Base-by-base conservation (phyloP, 768 basidiomycete genomes). In the Rhodotorula kratochvilovae region DNA sequence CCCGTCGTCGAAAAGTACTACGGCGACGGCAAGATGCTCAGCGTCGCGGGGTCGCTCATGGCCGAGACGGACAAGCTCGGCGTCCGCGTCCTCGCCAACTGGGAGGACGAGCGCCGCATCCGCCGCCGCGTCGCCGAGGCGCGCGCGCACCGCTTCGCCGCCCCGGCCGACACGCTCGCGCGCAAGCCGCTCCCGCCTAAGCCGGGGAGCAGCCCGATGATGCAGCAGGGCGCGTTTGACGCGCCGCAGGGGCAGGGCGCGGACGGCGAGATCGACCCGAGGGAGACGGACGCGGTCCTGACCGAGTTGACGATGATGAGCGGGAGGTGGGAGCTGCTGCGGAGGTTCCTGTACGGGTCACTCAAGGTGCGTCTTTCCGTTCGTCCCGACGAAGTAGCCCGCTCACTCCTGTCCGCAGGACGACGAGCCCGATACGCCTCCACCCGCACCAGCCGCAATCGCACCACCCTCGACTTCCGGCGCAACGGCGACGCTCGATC, bases 1-100 rank as follows among this genome's bases (percentile, higher is more conserved):
- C 91, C 92, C 4, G 87, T 99, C 10, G 94, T 99, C 1, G 95
- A 97, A 79, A 98, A 96, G 81, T 98, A 99, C 81, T 99, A 99
- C 77, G 96, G 96, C 0, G 76, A 80, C 16, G 90, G 92, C 1
- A 89, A 89, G 79, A 98, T 98, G 95, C 82, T 84, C 46, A 92
- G 95, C 21, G 85, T 93, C 4, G 82, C 84, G 33, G 74, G 70
- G 4, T 84, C 87, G 54, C 83, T 99, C 15, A 80, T 96, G 59
- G 86, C 88, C 67, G 94, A 98, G 79, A 90, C 90, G 64, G 95
- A 97, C 80, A 84, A 87, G 43, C 89, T 95, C 27, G 88, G 91
- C 0, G 85, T 86, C 75, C 84, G 84, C 35, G 82, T 95, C 2
- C 81, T 92, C 8, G 86, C 87, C 56, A 86, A 88, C 29, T 99